Evolutionary conservation across 75 land plant genomes (phyloP).

Genomic region (Selaginella tamariscina): DNA sequence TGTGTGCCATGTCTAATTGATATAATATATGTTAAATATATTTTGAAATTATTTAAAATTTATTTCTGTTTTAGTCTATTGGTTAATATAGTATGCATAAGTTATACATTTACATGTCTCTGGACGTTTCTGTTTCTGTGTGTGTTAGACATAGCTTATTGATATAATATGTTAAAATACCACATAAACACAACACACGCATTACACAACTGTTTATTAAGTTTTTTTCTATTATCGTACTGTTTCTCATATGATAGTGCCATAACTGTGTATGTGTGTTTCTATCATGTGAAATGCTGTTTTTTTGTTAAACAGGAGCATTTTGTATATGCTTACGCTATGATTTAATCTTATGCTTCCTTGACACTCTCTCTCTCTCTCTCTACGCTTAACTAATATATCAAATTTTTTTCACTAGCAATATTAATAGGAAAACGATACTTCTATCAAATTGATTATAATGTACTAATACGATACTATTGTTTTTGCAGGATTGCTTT

Average conservation of each 20-base stretch:
- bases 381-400: not conserved
- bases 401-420: not conserved
- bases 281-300: not conserved
- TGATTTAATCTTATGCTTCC: not conserved
- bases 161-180: too few relatives aligned
- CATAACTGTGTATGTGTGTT: too few relatives aligned
- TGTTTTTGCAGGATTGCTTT: slow-evolving; percentile 78
- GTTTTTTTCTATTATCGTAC: too few relatives aligned
- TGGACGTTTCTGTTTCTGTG: not conserved
- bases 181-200: too few relatives aligned
- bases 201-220: too few relatives aligned
- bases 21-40: not conserved
- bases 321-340: not conserved
- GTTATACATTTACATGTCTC: not conserved
- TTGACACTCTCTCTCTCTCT: not conserved
- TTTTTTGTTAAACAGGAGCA: not conserved
- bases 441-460: too few relatives aligned
- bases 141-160: too few relatives aligned
- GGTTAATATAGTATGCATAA: not conserved
- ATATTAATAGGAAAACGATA: not conserved
- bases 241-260: too few relatives aligned
- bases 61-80: not conserved
- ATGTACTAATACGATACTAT: too few relatives aligned
- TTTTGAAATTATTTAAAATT: not conserved
- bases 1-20: not conserved